Base-by-base conservation (phyloP, 2,329 filamentous ascomycete species). In the Albophoma yamanashiensis region DNA sequence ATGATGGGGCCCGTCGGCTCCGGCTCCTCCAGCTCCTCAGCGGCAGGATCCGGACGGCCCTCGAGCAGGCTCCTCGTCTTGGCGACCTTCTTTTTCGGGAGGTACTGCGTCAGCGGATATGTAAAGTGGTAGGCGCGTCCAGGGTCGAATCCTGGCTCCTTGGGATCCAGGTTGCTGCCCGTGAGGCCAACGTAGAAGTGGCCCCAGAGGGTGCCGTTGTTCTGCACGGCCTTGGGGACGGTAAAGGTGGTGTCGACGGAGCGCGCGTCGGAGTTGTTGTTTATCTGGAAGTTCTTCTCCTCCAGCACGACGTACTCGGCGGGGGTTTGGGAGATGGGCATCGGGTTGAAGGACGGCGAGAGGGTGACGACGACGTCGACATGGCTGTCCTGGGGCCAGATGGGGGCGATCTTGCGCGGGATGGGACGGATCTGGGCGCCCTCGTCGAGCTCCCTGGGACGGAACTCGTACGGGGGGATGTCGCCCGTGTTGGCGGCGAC, bases 181-280 rank as follows among this genome's bases (percentile, higher is more conserved):
- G 86, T 77, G 64, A 96, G 83, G 14, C 86, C 91, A 62, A 97
- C 79, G 68, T 92, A 96, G 74, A 97, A 95, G 73, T 99, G 94
- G 2, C 90, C 93, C 86, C 91, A 97, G 12, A 99, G 82, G 1
- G 93, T 97, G 40, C 91, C 92, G 71, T 97, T 97, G 66, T 92
- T 82, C 78, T 97, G 92, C 0, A 96, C 92, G 50, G 84, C 80
- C 63, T 80, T 79, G 3, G 94, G 93, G 4, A 97, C 86, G 3
- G 80, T 76, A 70, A 99, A 91, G 43, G 80, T 87, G 8, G 89
- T 89, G 66, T 93, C 87, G 61, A 92, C 82, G 59, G 88, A 81
- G 60, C 94, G 85, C 69, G 82, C 87, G 68, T 97, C 92, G 61
- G 85, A 88, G 70, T 81, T 91, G 74, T 95, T 88, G 62, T 89